These are phyloP conservation scores for Reutealis trisperma DNA, from an alignment of 345 rosid species.

Conservation along the genomic window DNA sequence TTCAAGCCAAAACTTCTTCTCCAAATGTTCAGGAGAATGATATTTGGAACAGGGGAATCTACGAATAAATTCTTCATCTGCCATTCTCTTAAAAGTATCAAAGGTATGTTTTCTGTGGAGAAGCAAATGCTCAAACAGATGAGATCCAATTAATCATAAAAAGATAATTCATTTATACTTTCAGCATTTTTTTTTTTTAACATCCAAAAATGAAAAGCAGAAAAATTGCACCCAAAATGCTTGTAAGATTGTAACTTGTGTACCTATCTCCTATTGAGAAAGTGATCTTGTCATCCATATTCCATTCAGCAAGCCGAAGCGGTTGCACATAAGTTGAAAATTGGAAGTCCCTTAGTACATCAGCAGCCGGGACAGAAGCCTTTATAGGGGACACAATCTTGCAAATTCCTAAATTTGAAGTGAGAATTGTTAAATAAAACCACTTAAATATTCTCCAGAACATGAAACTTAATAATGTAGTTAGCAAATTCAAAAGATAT, in stretches of 20 bases:
- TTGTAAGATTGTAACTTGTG: too few species aligned
- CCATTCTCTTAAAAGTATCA: constrained; percentile 98
- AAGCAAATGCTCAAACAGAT: too few species aligned
- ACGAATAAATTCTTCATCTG: constrained; percentile 93
- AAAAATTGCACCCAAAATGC: too few species aligned
- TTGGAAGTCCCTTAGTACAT: constrained; percentile 90
- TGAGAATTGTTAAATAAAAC: too few species aligned
- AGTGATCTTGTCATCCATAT: constrained; percentile 82
- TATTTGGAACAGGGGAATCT: constrained; percentile 87
- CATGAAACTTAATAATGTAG: not conserved
- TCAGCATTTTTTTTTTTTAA: too few species aligned
- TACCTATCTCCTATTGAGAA: too few species aligned
- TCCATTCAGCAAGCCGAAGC: constrained; percentile 98
- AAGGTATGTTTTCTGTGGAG: constrained; percentile 95
- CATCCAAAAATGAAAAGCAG: too few species aligned
- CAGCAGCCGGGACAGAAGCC: constrained; percentile 91
- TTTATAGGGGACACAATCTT: constrained; percentile 84
- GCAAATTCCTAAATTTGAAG: constrained; percentile 69
- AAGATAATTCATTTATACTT: too few species aligned
- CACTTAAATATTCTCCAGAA: too few species aligned
- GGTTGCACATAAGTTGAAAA: constrained; percentile 99
- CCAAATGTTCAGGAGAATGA: constrained; percentile 89
- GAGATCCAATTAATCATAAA: too few species aligned
- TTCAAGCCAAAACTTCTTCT: constrained; percentile 99
- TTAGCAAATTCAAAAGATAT: not conserved